Evolutionary conservation across 2,329 filamentous ascomycete genomes (phyloP).

Genomic region (Didymella glomerata): DNA sequence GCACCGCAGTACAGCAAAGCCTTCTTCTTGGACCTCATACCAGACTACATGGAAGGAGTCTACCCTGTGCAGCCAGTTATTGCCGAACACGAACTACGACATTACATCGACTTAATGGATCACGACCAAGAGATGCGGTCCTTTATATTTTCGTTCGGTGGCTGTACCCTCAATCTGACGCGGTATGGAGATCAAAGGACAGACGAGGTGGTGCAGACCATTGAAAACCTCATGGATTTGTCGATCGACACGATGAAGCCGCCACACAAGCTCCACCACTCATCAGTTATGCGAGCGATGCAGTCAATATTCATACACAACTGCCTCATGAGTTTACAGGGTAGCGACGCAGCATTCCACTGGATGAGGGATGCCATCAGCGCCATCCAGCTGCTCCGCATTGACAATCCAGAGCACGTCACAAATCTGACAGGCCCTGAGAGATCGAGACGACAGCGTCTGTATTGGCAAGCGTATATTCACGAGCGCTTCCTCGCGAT

Average conservation of each 20-base stretch:
- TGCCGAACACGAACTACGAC: conserved; percentile 51
- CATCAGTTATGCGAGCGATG: conserved; percentile 58
- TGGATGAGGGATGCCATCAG: conserved; percentile 61
- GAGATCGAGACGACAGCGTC: conserved; percentile 56
- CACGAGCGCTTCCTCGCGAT: conserved; percentile 66
- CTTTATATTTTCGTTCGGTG: conserved; percentile 58
- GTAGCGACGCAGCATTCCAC: conserved; percentile 59
- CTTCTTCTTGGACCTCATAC: conserved; percentile 56
- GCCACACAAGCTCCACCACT: conserved; percentile 51
- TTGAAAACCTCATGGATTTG: conserved; percentile 46
- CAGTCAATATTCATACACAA: conserved; percentile 64
- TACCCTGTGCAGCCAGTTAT: conserved; percentile 61
- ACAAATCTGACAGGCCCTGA: conserved; percentile 47
- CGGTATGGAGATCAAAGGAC: conserved; percentile 45
- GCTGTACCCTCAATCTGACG: conserved; percentile 57
- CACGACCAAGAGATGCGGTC: conserved; percentile 51
- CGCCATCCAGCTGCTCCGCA: conserved; percentile 50
- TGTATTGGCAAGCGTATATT: conserved; percentile 66
- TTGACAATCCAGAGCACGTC: conserved; percentile 53
- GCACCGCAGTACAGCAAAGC: conserved; percentile 32
- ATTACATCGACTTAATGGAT: conserved; percentile 51
- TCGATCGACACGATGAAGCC: conserved; percentile 51
- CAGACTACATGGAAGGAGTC: conserved; percentile 56
- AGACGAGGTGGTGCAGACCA: conserved; percentile 43
- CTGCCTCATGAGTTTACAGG: conserved; percentile 59